These are phyloP conservation scores for Scenedesmus sp. DNA, from an alignment of 163 green algal species.

Conservation along the genomic window DNA sequence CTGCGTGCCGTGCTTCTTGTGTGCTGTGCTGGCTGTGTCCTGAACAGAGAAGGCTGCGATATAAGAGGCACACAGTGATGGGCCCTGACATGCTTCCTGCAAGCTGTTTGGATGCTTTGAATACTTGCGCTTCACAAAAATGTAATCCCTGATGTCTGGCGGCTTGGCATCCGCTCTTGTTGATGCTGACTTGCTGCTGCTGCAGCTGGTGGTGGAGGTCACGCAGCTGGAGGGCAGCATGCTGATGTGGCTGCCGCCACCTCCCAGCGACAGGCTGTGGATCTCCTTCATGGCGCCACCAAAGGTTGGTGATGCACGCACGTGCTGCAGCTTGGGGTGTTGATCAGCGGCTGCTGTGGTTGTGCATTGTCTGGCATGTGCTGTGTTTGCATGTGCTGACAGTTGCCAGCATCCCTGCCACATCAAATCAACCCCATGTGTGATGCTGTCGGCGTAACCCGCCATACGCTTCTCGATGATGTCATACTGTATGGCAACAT, in stretches of 20 bases:
- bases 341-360: not conserved
- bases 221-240: conserved; percentile 15
- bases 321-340: not conserved
- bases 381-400: not conserved
- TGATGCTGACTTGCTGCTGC: not conserved
- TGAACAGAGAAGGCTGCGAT: no score
- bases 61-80: no score
- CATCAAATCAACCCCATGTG: no score
- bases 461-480: no score
- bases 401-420: no score
- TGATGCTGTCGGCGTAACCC: no score
- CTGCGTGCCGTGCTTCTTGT: not conserved
- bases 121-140: no score
- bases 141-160: not conserved
- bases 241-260: conserved; percentile 36
- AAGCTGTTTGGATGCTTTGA: no score
- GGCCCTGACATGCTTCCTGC: no score
- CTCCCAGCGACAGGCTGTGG: conserved; percentile 41
- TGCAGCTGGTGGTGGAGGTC: conserved; percentile 17
- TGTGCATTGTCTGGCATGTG: not conserved
- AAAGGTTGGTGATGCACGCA: not conserved
- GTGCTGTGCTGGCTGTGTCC: not conserved
- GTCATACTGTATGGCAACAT: no score
- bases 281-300: conserved; percentile 32
- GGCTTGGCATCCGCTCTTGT: not conserved